Evolutionary conservation across 2,329 filamentous ascomycete species (phyloP), one percentile per base, ranked within the genome.

Genomic region (Exophiala dermatitidis): DNA sequence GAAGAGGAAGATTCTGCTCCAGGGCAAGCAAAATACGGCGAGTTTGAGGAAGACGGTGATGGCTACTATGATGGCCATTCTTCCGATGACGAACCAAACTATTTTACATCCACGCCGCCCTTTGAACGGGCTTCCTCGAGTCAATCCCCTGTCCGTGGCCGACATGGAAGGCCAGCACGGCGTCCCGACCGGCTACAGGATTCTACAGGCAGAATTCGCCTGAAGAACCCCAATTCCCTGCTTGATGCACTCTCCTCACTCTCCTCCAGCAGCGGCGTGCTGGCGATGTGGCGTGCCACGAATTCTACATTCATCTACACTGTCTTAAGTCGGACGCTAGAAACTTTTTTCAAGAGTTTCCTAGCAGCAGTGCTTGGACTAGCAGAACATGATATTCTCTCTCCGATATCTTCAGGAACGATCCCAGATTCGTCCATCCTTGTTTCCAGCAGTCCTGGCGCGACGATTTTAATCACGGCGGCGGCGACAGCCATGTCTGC

Each of bases 231-330:
- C 7, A 86, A 91, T 66, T 91, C 90, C 0, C 77, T 97, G 53
- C 80, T 90, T 63, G 89, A 95, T 61, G 88, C 93, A 2, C 81
- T 98, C 56, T 84, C 84, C 4, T 86, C 94, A 67, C 73, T 97
- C 19, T 97, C 93, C 88, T 79, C 85, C 45, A 91, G 86, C 62
- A 91, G 95, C 67, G 88, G 90, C 34, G 85, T 85, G 0, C 90
- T 90, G 78, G 93, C 93, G 3, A 84, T 96, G 3, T 98, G 91
- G 90, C 96, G 96, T 69, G 80, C 85, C 5, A 88, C 90, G 36
- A 97, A 97, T 67, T 83, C 87, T 9, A 94, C 90, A 1, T 98
- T 97, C 65, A 77, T 97, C 46, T 95, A 97, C 71, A 87, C 84
- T 0, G 81, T 96, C 44, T 77, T 97, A 12, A 81, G 90, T 58